Base-by-base conservation (phyloP, 352 stramenopile species). In the Phytophthora niederhauseri region DNA sequence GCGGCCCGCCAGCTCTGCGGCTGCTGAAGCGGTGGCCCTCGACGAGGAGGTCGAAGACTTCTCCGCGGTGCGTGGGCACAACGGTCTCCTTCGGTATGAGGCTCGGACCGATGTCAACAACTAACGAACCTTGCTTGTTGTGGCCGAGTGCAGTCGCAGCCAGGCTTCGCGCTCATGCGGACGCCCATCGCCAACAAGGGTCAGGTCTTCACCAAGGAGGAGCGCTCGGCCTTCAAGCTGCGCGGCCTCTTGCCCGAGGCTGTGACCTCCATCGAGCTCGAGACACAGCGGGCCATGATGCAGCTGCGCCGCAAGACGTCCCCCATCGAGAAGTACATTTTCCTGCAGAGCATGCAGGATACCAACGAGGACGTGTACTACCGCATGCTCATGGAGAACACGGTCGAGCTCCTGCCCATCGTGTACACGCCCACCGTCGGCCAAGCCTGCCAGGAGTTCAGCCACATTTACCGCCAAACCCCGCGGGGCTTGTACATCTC, bases 361-460 rank as follows among this genome's bases (percentile, higher is more conserved):
- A 78, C 76, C 41, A 97, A 97, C 69, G 91, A 97, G 67, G 75
- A 90, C 58, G 81, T 98, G 46, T 98, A 97, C 91, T 98, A 98
- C 81, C 87, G 85, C 46, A 78, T 98, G 61, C 78, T 98, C 5
- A 81, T 93, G n/a, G 77, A 94, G 51, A 73, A 98, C 84, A 97
- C 92, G 43, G 71, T 79, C n/a, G 91, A 98, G 85, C 89, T 98
- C 68, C 97, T 98, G 82, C 97, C 97, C 7, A 90, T 99, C 38
- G 97, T 99, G 62, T 99, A 99, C 81, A 99, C 97, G 6, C 97
- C 97, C 15, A 99, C 96, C 1, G 97, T 99, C 0, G 97, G 97
- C 50, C 90, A 98, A 53, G 89, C 80, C 19, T 97, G 91, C 71
- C 60, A 92, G 59, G 84, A 97, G 77, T 98, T 98, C 81, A 95